Evolutionary conservation across 208 protist genomes (phyloP).

Genomic region (Trypanosoma caninum): DNA sequence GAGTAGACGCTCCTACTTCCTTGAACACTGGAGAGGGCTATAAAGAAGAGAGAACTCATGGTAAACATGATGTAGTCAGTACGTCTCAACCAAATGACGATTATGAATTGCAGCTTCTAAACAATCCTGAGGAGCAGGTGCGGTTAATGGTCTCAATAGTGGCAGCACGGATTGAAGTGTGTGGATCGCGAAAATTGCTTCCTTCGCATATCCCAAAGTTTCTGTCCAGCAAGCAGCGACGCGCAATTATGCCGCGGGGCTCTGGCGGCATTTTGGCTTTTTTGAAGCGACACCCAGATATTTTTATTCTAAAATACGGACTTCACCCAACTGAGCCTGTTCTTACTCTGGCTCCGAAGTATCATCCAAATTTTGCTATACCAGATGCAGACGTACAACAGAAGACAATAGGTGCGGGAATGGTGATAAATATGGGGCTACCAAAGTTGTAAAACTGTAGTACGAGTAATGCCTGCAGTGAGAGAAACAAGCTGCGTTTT

Average conservation of each 20-base stretch:
- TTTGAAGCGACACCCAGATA: slow-evolving; percentile 20
- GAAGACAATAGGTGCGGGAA: no score
- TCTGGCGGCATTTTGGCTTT: slow-evolving; percentile 17
- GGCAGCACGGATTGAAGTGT: slow-evolving; percentile 12
- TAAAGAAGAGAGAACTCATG: neutral
- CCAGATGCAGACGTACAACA: neutral
- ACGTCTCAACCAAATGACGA: neutral
- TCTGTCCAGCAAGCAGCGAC: slow-evolving; percentile 7
- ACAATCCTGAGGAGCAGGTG: slow-evolving; percentile 20
- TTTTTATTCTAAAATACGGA: slow-evolving; percentile 22
- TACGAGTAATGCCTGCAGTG: neutral
- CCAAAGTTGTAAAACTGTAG: neutral
- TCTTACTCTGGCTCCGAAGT: slow-evolving; percentile 4
- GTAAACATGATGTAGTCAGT: neutral
- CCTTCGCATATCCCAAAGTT: slow-evolving; percentile 30
- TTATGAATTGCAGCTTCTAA: slow-evolving; percentile 7
- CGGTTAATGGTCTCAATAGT: slow-evolving; percentile 24
- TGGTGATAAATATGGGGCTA: no score
- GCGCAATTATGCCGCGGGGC: slow-evolving; percentile 2
- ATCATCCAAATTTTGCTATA: neutral
- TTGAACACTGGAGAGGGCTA: neutral
- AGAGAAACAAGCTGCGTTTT: neutral
- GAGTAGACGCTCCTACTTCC: neutral
- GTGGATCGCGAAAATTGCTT: slow-evolving; percentile 9
- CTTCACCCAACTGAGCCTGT: slow-evolving; percentile 20